Base-by-base conservation (phyloP, 108 stramenopile genomes). In the Ochromonas danica region DNA sequence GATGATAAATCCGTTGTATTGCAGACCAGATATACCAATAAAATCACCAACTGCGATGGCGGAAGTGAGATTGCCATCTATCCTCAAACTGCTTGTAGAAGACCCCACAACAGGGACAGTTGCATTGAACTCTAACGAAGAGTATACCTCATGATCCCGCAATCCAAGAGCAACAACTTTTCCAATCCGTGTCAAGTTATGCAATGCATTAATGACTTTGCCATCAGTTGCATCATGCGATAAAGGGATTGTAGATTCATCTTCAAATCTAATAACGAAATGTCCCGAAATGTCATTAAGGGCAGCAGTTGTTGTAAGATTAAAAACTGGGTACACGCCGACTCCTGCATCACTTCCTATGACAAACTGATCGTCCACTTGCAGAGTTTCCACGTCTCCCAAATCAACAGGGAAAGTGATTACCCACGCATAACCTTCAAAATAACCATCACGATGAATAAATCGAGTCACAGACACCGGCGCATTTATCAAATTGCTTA, bases 401-500 rank as follows among this genome's bases (percentile, higher is more conserved):
- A 27, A n/a, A 40, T 6, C 17, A 40, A 31, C 33, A 25, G 82
- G 62, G 61, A 86, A 86, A n/a, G 85, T 86, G 28, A 86, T 41
- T 43, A 62, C 81, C 82, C 79, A 86, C 3, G 79, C 81, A 36
- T 70, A 33, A 35, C 81, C 81, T 25, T 40, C 63, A 67, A 71
- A n/a, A 10, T 39, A 22, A 61, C 40, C 27, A 65, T 80, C 82
- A 39, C 1, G 25, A 33, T 80, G 79, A n/a, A 33, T 74, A 39
- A 71, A 43, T 71, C 62, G 57, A 30, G 45, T 75, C 17, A 82
- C 85, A 39, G 43, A 6, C 28, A 86, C 78, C 14, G 39, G 25
- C 2, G 61, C 43, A 39, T 63, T 79, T 1, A 71, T 35, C 10
- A 86, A n/a, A 1, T 27, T 0, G 1, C 1, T 0, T 25, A 85